These are phyloP conservation scores for Phytophthora colocasiae DNA, from an alignment of 352 stramenopile genomes.

Conservation along the genomic window DNA sequence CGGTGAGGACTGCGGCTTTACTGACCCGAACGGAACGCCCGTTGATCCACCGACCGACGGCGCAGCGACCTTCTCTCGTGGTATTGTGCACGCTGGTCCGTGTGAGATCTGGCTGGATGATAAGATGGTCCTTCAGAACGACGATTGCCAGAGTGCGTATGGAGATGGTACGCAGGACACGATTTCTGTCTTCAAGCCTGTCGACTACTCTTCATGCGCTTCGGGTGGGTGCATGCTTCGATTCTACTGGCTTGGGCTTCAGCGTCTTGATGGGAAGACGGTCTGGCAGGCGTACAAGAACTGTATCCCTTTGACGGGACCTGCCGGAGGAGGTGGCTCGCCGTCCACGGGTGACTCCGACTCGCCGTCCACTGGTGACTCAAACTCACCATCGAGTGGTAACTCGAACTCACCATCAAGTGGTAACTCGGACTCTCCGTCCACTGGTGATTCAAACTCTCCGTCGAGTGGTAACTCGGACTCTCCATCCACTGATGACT, in stretches of 20 bases:
- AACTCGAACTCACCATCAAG: slow-evolving; percentile 3
- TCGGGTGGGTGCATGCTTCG: slow-evolving; percentile 36
- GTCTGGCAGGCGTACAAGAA: slow-evolving; percentile 49
- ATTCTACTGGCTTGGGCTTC: slow-evolving; percentile 42
- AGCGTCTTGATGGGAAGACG: slow-evolving; percentile 31
- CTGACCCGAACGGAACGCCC: slow-evolving; percentile 26
- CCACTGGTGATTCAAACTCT: slow-evolving; percentile 4
- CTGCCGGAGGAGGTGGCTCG: neutral
- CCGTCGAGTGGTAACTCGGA: neutral
- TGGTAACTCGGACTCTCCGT: neutral
- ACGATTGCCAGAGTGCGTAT: slow-evolving; percentile 37
- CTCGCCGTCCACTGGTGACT: neutral
- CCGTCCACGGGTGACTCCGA: slow-evolving; percentile 11
- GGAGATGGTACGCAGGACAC: slow-evolving; percentile 30
- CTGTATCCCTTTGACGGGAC: slow-evolving; percentile 38
- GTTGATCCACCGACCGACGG: slow-evolving; percentile 29
- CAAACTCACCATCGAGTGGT: neutral
- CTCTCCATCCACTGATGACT: neutral
- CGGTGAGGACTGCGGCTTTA: slow-evolving; percentile 38
- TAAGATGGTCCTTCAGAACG: slow-evolving; percentile 38
- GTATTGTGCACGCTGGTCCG: slow-evolving; percentile 33
- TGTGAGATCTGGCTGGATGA: slow-evolving; percentile 44
- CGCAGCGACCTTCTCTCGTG: slow-evolving; percentile 40
- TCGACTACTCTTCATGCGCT: slow-evolving; percentile 44
- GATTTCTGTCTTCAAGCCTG: slow-evolving; percentile 38